Evolutionary conservation across 208 protist genomes (phyloP).

Genomic region (Herpetomonas muscarum): DNA sequence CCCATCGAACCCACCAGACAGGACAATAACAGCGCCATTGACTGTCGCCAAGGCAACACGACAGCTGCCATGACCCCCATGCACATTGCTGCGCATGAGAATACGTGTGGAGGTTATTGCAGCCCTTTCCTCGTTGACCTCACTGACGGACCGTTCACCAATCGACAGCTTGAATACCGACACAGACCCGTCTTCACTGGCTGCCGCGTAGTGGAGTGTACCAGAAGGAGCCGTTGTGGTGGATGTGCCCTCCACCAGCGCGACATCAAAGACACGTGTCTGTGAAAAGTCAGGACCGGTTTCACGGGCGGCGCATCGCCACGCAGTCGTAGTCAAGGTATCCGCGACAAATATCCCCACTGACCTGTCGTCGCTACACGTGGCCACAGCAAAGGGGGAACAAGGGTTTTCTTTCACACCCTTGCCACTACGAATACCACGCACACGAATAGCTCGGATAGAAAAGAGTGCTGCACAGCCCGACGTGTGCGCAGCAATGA

Average conservation of each 20-base stretch:
- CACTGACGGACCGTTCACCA: not conserved
- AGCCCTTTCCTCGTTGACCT: not conserved
- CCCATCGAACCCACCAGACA: slow-evolving; percentile 23
- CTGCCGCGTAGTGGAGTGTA: slow-evolving; percentile 46
- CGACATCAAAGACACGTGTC: slow-evolving; percentile 67
- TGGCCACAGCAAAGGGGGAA: slow-evolving; percentile 27
- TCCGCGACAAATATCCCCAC: slow-evolving; percentile 30
- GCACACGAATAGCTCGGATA: slow-evolving; percentile 16
- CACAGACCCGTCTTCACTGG: slow-evolving; percentile 53
- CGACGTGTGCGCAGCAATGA: slow-evolving; percentile 33
- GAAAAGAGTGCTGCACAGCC: slow-evolving; percentile 68
- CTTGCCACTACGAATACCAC: not conserved
- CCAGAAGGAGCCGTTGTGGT: no score
- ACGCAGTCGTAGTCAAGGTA: not conserved
- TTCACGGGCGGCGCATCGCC: slow-evolving; percentile 25
- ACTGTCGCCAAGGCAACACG: not conserved
- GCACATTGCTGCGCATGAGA: not conserved
- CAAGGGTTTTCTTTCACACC: no score
- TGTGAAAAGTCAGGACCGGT: slow-evolving; percentile 29
- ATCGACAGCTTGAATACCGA: slow-evolving; percentile 6
- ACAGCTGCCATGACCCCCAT: not conserved
- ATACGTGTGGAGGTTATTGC: not conserved
- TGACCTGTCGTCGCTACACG: slow-evolving; percentile 76
- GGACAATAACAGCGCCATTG: not conserved
- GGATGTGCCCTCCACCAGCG: no score